These are phyloP conservation scores for Gracilaria vermiculophylla DNA, from an alignment of 23 red algal genomes.

Conservation along the genomic window DNA sequence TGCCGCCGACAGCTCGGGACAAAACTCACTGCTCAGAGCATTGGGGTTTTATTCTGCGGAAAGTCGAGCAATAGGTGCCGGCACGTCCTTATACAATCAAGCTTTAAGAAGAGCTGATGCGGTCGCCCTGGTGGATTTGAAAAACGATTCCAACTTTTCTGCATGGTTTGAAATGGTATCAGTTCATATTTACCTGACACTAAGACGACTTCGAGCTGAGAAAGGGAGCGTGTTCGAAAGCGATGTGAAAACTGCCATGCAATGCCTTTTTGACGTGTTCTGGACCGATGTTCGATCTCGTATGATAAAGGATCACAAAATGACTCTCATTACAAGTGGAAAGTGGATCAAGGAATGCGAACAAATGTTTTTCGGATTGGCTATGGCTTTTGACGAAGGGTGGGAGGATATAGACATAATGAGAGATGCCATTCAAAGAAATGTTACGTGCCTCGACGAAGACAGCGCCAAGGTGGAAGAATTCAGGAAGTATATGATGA, in stretches of 20 bases:
- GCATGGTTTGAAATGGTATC: constrained; percentile 58
- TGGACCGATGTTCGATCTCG: constrained; percentile 58
- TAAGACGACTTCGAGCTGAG: constrained; percentile 49
- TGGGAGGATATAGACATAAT: constrained; percentile 38
- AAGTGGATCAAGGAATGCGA: constrained; percentile 79
- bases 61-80: constrained; percentile 55
- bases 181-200: constrained; percentile 50
- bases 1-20: neutral
- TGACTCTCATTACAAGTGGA: constrained; percentile 37
- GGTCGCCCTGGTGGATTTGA: neutral
- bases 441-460: constrained; percentile 31
- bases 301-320: constrained; percentile 61
- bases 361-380: constrained; percentile 59
- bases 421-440: constrained; percentile 32
- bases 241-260: constrained; percentile 56
- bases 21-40: constrained; percentile 5
- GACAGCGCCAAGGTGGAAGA: constrained; percentile 4
- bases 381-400: constrained; percentile 57
- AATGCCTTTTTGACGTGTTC: constrained; percentile 62
- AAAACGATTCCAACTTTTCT: neutral
- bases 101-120: constrained; percentile 15
- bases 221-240: constrained; percentile 37
- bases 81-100: constrained; percentile 31
- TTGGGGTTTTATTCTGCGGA: constrained; percentile 55
- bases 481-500: constrained; percentile 44